Base-by-base conservation (phyloP, 441 rosid species). In the Populus hybrid region DNA sequence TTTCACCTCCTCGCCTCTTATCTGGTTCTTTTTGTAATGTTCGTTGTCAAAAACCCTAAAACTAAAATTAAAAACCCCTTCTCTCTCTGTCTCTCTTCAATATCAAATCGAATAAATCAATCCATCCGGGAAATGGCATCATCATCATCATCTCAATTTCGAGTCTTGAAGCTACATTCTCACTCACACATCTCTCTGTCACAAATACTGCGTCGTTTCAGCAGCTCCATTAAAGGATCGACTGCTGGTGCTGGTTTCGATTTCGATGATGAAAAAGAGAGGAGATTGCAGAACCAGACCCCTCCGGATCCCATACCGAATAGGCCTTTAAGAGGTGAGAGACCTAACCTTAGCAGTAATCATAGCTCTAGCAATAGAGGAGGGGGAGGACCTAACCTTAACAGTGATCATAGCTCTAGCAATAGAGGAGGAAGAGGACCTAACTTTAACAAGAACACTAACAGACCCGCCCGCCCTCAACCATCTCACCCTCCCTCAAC, bases 281-380 rank as follows among this genome's bases (percentile, higher is more conserved):
- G 69, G 34, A 50, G 12, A 18, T 26, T 12, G 73, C 76, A 71
- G 32, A 53, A 28, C 24, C 74, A 77, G 57, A 73, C 61, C 70
- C 94, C 92, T 9, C 92, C 92, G 5, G 82, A 91, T 1, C 97
- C 89, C 34, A 80, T 90, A 61, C 91, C 95, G 38, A 85, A 90
- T 69, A 89, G 95, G 77, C 92, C 94, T 69, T 79, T 89, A 72
- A 87, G 92, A 82, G 90, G 91, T 23, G 85, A 85, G 74, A 83
- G 89, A 78, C 63, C 42, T 50, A 50, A 50, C 57, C 18, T 14
- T 16, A 50, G 5, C 57, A 50, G 57, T 50, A 1, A 50, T 50
- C 7, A 16, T 50, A 50, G n/a, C 57, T 50, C 57, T 50, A 16
- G 57, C 57, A 50, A 14, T 50, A 50, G 20, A 50, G 57, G 57